Evolutionary conservation across 2,329 filamentous ascomycete species (phyloP).

Genomic region (Colletotrichum australisinense): DNA sequence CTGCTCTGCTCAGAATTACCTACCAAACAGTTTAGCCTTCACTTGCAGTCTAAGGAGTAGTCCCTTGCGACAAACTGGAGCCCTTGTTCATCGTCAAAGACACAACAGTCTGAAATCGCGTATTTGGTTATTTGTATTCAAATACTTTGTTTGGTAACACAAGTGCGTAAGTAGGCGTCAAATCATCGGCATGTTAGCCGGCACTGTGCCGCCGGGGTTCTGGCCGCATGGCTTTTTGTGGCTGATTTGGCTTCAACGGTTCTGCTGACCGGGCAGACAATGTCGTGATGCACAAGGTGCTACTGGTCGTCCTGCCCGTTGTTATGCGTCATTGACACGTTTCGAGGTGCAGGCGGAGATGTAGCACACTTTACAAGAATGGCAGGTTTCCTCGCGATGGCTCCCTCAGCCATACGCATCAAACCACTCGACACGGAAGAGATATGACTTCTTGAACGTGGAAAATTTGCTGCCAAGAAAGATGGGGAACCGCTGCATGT

Average conservation of each 20-base stretch:
- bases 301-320: background rate
- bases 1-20: background rate
- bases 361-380: background rate
- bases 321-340: background rate
- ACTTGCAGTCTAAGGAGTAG: background rate
- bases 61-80: background rate
- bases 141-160: background rate
- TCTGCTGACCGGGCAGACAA: background rate
- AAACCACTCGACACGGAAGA: background rate
- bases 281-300: background rate
- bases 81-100: background rate
- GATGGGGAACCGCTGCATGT: background rate
- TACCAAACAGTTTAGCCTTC: background rate
- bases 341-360: background rate
- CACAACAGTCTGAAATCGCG: background rate
- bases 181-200: background rate
- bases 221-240: background rate
- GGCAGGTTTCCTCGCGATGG: background rate
- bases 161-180: background rate
- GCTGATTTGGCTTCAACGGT: background rate
- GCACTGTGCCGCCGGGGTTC: background rate
- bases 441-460: background rate
- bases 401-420: background rate
- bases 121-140: background rate
- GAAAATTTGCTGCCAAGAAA: background rate